Conservation (phyloP, 2,329 filamentous ascomycete genomes). For the Colletotrichum tofieldiae region DNA sequence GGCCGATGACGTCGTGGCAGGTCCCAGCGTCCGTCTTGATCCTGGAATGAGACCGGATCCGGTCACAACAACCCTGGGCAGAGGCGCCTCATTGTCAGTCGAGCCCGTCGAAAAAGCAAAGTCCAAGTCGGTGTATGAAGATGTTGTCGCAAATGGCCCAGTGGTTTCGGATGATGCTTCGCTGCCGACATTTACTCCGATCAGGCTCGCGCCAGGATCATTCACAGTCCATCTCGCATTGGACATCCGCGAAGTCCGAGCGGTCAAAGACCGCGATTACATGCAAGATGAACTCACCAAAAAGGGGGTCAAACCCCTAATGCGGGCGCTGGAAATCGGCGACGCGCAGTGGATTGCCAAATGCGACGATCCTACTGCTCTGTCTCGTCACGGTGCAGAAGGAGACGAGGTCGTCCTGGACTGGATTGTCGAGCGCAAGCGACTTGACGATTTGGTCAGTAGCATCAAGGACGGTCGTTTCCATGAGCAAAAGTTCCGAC, state of each 20-base stretch:
- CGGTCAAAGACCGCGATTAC: constrained; percentile 82
- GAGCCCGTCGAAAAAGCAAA: constrained; percentile 43
- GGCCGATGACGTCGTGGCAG: constrained; percentile 35
- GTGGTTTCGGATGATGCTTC: constrained; percentile 48
- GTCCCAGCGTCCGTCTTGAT: constrained; percentile 34
- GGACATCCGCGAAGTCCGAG: constrained; percentile 82
- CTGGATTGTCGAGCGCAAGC: constrained; percentile 86
- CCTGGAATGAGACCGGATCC: constrained; percentile 11
- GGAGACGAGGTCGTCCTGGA: constrained; percentile 83
- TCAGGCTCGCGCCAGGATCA: constrained; percentile 73
- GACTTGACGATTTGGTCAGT: constrained; percentile 83
- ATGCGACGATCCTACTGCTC: constrained; percentile 71
- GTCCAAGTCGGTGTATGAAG: constrained; percentile 50
- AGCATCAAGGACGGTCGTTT: constrained; percentile 89
- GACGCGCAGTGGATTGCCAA: constrained; percentile 87
- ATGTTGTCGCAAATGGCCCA: constrained; percentile 59
- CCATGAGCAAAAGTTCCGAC: constrained; percentile 87
- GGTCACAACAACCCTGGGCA: neutral
- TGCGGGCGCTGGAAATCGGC: constrained; percentile 79
- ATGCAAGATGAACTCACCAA: constrained; percentile 81
- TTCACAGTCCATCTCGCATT: constrained; percentile 83
- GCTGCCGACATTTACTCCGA: constrained; percentile 70
- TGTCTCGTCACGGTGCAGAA: constrained; percentile 71
- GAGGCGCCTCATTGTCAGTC: constrained; percentile 21
- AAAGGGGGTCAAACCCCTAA: constrained; percentile 75